Percentiles rank a stretch among this genome's conserved stretches.
Evolutionary conservation across 2,329 filamentous ascomycete species (phyloP).

Genomic region (Aspergillus latus): DNA sequence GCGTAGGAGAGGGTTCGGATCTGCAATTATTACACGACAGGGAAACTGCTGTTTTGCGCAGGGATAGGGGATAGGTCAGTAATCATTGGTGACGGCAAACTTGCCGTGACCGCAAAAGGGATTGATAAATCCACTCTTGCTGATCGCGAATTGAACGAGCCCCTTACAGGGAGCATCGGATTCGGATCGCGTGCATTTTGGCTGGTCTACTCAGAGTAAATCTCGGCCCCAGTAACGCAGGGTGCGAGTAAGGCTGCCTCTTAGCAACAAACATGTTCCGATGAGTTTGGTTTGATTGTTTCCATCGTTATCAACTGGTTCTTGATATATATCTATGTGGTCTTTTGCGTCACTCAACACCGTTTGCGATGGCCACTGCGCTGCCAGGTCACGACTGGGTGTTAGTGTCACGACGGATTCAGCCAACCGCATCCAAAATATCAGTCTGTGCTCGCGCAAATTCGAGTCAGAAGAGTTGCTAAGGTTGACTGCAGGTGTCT

Average conservation of each 20-base stretch:
- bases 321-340: too few relatives aligned
- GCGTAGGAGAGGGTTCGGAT: background rate
- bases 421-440: background rate
- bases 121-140: background rate
- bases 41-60: background rate
- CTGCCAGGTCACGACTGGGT: background rate
- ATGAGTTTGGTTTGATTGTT: background rate
- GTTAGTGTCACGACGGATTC: background rate
- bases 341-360: background rate
- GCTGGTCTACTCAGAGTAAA: too few relatives aligned
- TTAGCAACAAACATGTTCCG: background rate
- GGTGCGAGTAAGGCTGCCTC: background rate
- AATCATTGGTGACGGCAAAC: background rate
- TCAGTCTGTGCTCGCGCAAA: background rate
- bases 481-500: background rate
- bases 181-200: background rate
- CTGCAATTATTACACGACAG: constrained; percentile 2
- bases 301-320: too few relatives aligned
- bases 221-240: background rate
- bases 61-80: background rate
- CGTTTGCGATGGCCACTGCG: background rate
- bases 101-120: background rate
- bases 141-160: background rate
- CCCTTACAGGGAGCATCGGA: constrained; percentile 8
- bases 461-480: background rate